Base-by-base conservation (phyloP, 257 asterid genomes). In the Cruciata laevipes region DNA sequence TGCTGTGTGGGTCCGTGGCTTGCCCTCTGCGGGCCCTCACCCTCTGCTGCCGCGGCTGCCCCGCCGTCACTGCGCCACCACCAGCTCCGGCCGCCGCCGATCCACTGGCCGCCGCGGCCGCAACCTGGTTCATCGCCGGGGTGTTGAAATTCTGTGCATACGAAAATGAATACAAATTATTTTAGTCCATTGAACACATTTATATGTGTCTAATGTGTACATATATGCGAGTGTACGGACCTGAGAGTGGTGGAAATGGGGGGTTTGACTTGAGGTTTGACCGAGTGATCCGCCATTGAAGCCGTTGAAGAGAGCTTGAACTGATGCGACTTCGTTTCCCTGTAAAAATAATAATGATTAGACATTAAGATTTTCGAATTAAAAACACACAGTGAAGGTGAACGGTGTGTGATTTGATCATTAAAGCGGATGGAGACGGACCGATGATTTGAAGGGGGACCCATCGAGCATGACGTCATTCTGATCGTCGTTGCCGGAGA, bases 1-100 rank as follows among this genome's bases (percentile, higher is more conserved):
- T 89, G 80, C 98, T 92, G 83, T 92, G 98, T 35, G 98, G 98
- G 76, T 92, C 98, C 21, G 98, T 92, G 5, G 98, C 98, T 81
- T 92, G 98, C 65, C 98, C 98, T 83, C 98, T 84, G 47, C 98
- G 86, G 27, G 98, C 98, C 83, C 98, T 85, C 58, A 87, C 97
- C 75, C 96, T 81, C 81, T 83, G 87, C 85, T 86, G 98, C 52
- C 89, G 83, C 56, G 98, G 97, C 85, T 83, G 98, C 33, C 82
- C 96, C 20, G 76, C 86, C n/a, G 85, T 56, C 1, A 73, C 70
- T 17, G 49, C 70, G 5, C 71, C 78, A 14, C 78, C 55, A 14
- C 55, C 55, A 47, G 3, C 94, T 25, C 87, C 79, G 27, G 67
- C 49, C 20, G 74, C 91, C 20, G 84, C 81, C 10, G 95, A 78